These are phyloP conservation scores for Oryza meyeriana DNA, from an alignment of 176 grass and related monocot genomes.

Conservation along the genomic window DNA sequence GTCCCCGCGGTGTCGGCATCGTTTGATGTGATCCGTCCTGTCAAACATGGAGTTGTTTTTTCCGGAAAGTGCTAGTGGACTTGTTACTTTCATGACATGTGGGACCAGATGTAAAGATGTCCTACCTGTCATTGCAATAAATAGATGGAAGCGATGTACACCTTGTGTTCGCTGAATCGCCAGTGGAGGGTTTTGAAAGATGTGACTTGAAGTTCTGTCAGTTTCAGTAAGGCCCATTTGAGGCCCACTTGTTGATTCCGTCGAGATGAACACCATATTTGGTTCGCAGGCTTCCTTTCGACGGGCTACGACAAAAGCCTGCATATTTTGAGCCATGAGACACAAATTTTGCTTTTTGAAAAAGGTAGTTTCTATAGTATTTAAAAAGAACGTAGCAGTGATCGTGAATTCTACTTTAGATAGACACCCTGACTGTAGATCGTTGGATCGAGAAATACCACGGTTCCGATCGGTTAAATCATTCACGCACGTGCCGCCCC, in stretches of 20 bases:
- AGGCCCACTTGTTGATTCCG: background rate
- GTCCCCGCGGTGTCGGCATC: background rate
- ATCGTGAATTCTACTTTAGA: no score
- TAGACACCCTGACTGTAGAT: no score
- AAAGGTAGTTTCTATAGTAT: no score
- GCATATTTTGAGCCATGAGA: background rate
- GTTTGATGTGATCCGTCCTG: background rate
- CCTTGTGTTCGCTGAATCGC: background rate
- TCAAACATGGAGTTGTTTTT: slow-evolving; percentile 3
- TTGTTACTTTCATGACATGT: background rate
- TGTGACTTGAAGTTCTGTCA: background rate
- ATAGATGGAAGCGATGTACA: background rate
- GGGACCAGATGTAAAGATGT: fast-evolving
- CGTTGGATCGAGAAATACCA: no score
- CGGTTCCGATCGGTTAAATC: no score
- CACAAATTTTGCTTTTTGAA: no score
- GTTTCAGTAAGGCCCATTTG: slow-evolving; percentile 35
- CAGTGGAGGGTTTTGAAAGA: slow-evolving; percentile 20
- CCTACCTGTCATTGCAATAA: background rate
- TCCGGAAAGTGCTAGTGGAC: background rate
- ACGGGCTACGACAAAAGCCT: background rate
- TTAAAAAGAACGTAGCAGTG: no score
- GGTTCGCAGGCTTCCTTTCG: background rate
- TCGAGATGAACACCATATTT: background rate
- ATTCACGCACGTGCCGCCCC: no score